These are phyloP conservation scores for Phyllosticta paracitricarpa DNA, from an alignment of 2,329 filamentous ascomycete species.

Conservation along the genomic window DNA sequence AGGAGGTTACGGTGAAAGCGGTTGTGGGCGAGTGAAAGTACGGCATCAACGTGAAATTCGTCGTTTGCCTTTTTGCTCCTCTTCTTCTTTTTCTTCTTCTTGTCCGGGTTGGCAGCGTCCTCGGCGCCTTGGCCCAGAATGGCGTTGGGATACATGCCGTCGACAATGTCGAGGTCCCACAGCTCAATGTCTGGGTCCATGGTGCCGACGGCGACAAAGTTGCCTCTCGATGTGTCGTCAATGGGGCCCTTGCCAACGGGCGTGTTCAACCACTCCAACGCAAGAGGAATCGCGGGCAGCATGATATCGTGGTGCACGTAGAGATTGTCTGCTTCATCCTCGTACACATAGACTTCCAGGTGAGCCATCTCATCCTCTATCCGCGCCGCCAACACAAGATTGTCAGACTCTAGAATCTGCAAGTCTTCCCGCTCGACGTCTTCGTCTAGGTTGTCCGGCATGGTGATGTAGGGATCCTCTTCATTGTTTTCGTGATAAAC, in stretches of 20 bases:
- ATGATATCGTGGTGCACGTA: constrained; percentile 99
- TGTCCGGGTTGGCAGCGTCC: constrained; percentile 43
- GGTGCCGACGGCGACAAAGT: constrained; percentile 90
- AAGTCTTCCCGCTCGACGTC: constrained; percentile 89
- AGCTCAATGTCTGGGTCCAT: constrained; percentile 99
- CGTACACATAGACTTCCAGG: constrained; percentile 94
- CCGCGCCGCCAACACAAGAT: constrained; percentile 82
- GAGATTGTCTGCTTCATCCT: constrained; percentile 88
- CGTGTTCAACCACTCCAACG: constrained; percentile 89
- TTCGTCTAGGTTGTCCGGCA: constrained; percentile 61
- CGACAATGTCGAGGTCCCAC: constrained; percentile 92
- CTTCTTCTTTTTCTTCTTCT: constrained; percentile 76
- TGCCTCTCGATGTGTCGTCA: constrained; percentile 60
- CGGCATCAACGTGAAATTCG: constrained; percentile 85
- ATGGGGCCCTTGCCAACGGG: constrained; percentile 64
- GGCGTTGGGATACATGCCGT: constrained; percentile 96
- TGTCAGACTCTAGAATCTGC: constrained; percentile 86
- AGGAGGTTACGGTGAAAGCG: constrained; percentile 87
- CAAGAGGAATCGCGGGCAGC: constrained; percentile 91
- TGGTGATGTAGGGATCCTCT: constrained; percentile 92
- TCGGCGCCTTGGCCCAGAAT: constrained; percentile 66
- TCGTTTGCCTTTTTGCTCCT: constrained; percentile 83
- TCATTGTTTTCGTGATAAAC: constrained; percentile 91
- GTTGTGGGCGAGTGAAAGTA: constrained; percentile 86
- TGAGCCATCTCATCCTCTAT: constrained; percentile 96